A percentile compares a stretch with the other conserved stretches of the same genome.
phyloP scores from a whole-genome alignment of 495 filamentous ascomycete species.

The Penicillium argentinense region DNA sequence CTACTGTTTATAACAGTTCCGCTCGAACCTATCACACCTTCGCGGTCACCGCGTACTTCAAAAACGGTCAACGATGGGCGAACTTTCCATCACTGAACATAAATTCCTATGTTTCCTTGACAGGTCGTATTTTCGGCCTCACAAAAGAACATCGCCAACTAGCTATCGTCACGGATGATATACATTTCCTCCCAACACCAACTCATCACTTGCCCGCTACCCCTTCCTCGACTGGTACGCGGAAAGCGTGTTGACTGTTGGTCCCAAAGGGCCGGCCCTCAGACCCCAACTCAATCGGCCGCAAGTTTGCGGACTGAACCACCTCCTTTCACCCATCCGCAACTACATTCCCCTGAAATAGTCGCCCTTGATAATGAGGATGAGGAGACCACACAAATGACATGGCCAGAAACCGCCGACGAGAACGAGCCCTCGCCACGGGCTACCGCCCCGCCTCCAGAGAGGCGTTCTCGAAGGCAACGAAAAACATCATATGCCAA shows the following conservation, averaged over 20 bases:
- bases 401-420: not conserved
- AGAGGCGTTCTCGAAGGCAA: slow-evolving; percentile 6
- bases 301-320: too few species aligned
- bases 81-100: slow-evolving; percentile 10
- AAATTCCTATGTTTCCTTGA: slow-evolving; percentile 9
- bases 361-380: not conserved
- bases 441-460: not conserved
- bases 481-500: slow-evolving; percentile 3
- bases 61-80: slow-evolving; percentile 13
- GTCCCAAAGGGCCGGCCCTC: not conserved
- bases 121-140: slow-evolving; percentile 11
- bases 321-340: not conserved
- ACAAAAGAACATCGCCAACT: slow-evolving; percentile 8
- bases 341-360: not conserved
- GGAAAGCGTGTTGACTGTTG: not conserved
- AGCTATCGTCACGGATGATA: slow-evolving; percentile 13
- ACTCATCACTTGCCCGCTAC: not conserved
- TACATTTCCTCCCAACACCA: slow-evolving; percentile 19
- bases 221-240: not conserved
- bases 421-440: slow-evolving; percentile 1
- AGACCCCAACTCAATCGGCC: not conserved
- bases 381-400: slow-evolving; percentile 3
- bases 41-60: slow-evolving; percentile 14
- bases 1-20: slow-evolving; percentile 13
- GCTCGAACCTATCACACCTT: slow-evolving; percentile 13